phyloP scores from a whole-genome alignment of 306 rosid genomes.

The Crotalaria pallida region DNA sequence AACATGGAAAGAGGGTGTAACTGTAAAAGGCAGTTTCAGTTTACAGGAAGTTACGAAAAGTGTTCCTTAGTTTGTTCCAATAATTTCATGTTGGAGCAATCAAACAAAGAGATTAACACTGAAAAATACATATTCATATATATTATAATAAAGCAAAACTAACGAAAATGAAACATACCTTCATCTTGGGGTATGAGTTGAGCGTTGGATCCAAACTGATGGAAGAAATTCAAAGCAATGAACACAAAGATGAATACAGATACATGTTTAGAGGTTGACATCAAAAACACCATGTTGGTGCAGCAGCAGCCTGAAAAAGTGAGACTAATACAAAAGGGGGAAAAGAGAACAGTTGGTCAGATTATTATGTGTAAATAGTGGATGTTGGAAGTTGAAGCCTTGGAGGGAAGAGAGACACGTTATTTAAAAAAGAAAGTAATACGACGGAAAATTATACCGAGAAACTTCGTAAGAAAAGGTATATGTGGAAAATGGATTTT shows the following conservation, averaged over 20 bases:
- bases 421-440: too few species aligned
- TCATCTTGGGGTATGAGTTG: constrained; percentile 60
- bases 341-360: too few species aligned
- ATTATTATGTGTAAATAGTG: too few species aligned
- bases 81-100: background rate
- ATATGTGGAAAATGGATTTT: too few species aligned
- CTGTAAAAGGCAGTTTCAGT: background rate
- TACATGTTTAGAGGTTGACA: constrained; percentile 26
- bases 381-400: too few species aligned
- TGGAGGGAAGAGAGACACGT: too few species aligned
- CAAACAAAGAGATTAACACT: background rate
- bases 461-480: too few species aligned
- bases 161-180: constrained; percentile 32
- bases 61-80: background rate
- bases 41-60: constrained; percentile 15
- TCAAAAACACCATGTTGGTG: constrained; percentile 30
- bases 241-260: constrained; percentile 22
- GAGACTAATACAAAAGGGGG: too few species aligned
- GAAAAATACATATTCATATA: background rate
- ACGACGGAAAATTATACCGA: too few species aligned
- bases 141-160: background rate
- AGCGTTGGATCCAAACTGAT: constrained; percentile 45
- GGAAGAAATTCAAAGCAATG: constrained; percentile 35
- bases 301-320: too few species aligned
- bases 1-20: background rate